These are phyloP conservation scores for Fusarium circinatum DNA, from an alignment of 2,329 filamentous ascomycete genomes.

Conservation along the genomic window DNA sequence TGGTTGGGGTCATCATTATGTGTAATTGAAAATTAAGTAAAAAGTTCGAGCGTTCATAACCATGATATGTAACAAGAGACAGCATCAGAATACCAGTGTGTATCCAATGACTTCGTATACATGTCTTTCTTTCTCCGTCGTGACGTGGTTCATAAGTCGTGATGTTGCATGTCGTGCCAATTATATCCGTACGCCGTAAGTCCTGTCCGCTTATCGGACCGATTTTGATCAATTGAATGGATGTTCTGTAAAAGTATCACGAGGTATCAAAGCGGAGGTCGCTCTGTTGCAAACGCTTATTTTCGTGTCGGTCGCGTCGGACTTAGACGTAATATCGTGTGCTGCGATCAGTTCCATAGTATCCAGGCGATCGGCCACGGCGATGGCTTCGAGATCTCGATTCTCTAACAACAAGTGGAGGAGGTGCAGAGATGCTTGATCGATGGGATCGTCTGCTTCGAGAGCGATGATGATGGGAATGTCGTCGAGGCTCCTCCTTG, in stretches of 20 bases:
- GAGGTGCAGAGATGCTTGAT: conserved; percentile 41
- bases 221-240: not conserved
- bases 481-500: conserved; percentile 38
- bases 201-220: not conserved
- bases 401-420: conserved; percentile 36
- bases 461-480: conserved; percentile 33
- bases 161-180: not conserved
- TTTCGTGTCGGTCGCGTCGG: not conserved
- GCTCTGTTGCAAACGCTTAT: not conserved
- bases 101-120: not conserved
- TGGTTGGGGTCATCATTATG: not conserved
- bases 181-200: not conserved
- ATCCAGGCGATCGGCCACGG: conserved; percentile 24
- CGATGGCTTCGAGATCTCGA: conserved; percentile 35
- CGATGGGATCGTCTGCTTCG: conserved; percentile 36
- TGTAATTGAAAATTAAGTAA: not conserved
- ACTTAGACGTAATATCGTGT: conserved; percentile 29
- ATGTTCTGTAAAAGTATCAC: not conserved
- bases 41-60: not conserved
- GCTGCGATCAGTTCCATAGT: conserved; percentile 29
- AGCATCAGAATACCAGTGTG: not conserved
- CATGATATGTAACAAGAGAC: not conserved
- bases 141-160: conserved; percentile 22
- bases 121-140: not conserved
- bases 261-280: not conserved